Evolutionary conservation across 139 green algal genomes (phyloP), one percentile per base, ranked within the genome.

Genomic region (Yamagishiella unicocca): DNA sequence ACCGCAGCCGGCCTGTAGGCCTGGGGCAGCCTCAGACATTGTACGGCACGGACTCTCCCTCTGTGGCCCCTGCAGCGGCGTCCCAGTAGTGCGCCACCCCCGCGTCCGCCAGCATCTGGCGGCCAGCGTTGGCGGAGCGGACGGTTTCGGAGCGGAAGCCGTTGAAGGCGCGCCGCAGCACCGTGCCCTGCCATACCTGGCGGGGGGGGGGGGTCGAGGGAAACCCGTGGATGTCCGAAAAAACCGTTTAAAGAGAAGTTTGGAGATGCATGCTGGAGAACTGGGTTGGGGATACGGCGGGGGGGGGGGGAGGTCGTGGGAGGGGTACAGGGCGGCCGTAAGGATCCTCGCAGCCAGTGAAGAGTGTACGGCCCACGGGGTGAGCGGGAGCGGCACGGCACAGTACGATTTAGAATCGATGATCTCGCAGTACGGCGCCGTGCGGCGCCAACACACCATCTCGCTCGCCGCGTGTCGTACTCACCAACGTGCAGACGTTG

Each of bases 51-150:
- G 21, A 40, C 54, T 84, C 54, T 6, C 54, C 76, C 55, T 84
- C 76, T 0, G 76, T 67, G 66, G 91, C 95, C 2, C 91, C 93
- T 2, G 40, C 82, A 6, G 91, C 95, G 37, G 96, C 88, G 76
- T 99, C 96, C 95, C 95, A 99, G 86, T 98, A 98, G 85, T 99
- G 96, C 40, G 43, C 91, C 67, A 98, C 92, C 1, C 92, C 91
- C 7, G 77, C 79, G 21, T 94, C 88, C 24, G 83, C 86, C 29
- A 99, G 71, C 42, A 88, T 71, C 77, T 89, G 58, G 24, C 76
- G n/a, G 7, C 43, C 80, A 1, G 80, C 80, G 0, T 42, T 43
- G 24, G 62, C 64, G 24, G 62, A 66, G 21, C 64, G 80, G 2
- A 86, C 80, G 40, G 64, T 67, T 37, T 89, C 83, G 66, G 61